Base-by-base conservation (phyloP, 208 protist species). In the Sergeia podlipaevii region DNA sequence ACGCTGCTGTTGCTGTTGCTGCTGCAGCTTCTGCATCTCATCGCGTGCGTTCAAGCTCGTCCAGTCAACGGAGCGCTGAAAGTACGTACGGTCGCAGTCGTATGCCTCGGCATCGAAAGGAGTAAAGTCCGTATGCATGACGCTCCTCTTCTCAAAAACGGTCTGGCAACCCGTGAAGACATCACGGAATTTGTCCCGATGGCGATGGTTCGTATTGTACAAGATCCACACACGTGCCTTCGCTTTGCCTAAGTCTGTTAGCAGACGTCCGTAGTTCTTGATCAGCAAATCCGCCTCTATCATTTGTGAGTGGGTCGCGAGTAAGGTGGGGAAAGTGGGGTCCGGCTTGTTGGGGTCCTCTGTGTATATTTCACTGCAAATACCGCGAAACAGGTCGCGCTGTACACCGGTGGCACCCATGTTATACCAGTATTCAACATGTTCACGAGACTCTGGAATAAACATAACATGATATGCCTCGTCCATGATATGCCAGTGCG, bases 351-450 rank as follows among this genome's bases (percentile, higher is more conserved):
- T 33, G 3, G 64, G 63, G 43, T 87, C 63, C 36, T 80, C 68
- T 2, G 55, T 27, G 60, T 80, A 91, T 7, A 95, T 93, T 34
- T 67, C 79, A 5, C 50, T 57, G 59, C 82, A 91, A n/a, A 95
- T 76, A n/a, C 54, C 54, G 10, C 89, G 89, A 45, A 95, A 93
- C 2, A 64, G 53, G 15, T 89, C 66, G 0, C 89, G 89, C 54
- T 92, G 84, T 2, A 53, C 13, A 0, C 80, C 78, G 0, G 80
- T 80, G 26, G 89, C 89, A 18, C 44, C 62, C 55, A 85, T 80
- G 69, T 95, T 95, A 66, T 95, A 95, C 85, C 89, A 95, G 47
- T 80, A 80, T 73, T 95, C 81, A 8, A 95, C 71, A 26, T 72
- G 75, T 33, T 74, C 56, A 3, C 63, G 66, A 20, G 36, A 46